These are phyloP conservation scores for Teratosphaeria destructans DNA, from an alignment of 2,329 filamentous ascomycete genomes.

Conservation along the genomic window DNA sequence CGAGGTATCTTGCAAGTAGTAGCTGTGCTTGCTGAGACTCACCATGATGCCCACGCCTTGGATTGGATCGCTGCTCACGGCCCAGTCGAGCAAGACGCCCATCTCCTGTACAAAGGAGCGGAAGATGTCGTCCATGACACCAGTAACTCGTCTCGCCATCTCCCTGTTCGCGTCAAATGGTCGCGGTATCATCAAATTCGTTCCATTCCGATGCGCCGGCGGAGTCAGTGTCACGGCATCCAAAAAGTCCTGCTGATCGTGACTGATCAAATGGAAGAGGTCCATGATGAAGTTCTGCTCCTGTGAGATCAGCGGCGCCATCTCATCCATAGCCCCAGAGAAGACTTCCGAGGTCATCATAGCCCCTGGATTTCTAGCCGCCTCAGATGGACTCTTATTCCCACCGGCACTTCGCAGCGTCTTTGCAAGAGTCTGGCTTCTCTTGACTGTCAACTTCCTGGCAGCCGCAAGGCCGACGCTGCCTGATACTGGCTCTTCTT, in stretches of 20 bases:
- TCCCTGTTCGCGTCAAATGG: constrained; percentile 82
- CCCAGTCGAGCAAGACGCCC: constrained; percentile 74
- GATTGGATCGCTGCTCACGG: constrained; percentile 67
- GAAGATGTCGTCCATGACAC: constrained; percentile 82
- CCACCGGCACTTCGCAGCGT: constrained; percentile 58
- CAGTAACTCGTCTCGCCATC: constrained; percentile 73
- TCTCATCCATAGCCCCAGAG: constrained; percentile 66
- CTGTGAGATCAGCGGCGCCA: constrained; percentile 72
- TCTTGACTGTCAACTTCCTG: constrained; percentile 84
- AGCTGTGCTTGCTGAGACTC: constrained; percentile 66
- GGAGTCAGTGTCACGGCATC: constrained; percentile 60
- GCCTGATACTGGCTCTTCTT: constrained; percentile 50
- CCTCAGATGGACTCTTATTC: constrained; percentile 46
- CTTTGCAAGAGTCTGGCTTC: constrained; percentile 76
- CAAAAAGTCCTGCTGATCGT: constrained; percentile 70
- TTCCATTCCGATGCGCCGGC: constrained; percentile 59
- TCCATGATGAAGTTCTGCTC: constrained; percentile 98
- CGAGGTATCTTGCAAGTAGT: constrained; percentile 75
- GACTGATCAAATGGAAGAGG: constrained; percentile 87
- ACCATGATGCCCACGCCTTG: constrained; percentile 85
- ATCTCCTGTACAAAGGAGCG: constrained; percentile 70
- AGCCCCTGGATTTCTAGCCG: constrained; percentile 26
- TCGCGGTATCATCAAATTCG: constrained; percentile 62
- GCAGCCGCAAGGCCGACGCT: constrained; percentile 51
- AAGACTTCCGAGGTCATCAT: constrained; percentile 70